phyloP scores from a whole-genome alignment of 2,329 filamentous ascomycete genomes.

The Pyrenochaeta sp. region DNA sequence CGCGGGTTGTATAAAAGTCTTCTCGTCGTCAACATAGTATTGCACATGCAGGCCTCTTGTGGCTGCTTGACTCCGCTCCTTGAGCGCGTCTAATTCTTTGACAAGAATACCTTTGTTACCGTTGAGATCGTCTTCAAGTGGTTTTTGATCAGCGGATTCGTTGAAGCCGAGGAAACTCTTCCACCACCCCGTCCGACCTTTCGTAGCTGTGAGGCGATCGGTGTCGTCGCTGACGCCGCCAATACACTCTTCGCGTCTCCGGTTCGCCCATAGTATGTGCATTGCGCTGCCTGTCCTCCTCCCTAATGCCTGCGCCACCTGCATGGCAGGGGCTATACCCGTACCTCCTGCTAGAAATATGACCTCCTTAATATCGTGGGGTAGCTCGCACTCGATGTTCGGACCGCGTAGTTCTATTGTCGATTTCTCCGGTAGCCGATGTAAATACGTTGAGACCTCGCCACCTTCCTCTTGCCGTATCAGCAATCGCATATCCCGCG shows the following conservation, averaged over 20 bases:
- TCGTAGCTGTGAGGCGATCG: conserved; percentile 2
- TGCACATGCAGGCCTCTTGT: conserved; percentile 60
- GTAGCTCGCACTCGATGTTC: conserved; percentile 71
- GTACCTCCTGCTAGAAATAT: conserved; percentile 93
- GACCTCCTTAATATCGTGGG: conserved; percentile 64
- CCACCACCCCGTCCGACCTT: conserved; percentile 35
- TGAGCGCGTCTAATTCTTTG: conserved; percentile 69
- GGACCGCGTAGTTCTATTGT: conserved; percentile 82
- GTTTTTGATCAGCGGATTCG: conserved; percentile 12
- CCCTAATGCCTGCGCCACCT: conserved; percentile 73
- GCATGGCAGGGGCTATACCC: conserved; percentile 88
- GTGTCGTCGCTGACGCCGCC: conserved; percentile 65
- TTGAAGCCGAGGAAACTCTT: conserved; percentile 35
- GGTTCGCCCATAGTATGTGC: conserved; percentile 84
- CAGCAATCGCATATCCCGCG: conserved; percentile 70
- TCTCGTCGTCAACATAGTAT: conserved; percentile 85
- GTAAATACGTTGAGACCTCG: conserved; percentile 86
- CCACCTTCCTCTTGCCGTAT: conserved; percentile 81
- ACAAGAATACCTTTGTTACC: conserved; percentile 62
- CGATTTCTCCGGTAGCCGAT: conserved; percentile 68
- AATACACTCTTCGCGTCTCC: conserved; percentile 70
- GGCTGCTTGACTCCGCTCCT: conserved; percentile 47
- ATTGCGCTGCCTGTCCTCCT: conserved; percentile 59
- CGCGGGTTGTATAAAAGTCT: conserved; percentile 64
- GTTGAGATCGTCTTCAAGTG: conserved; percentile 7